These are phyloP conservation scores for Xylaria sp. DNA, from an alignment of 2,329 filamentous ascomycete species.

Conservation along the genomic window DNA sequence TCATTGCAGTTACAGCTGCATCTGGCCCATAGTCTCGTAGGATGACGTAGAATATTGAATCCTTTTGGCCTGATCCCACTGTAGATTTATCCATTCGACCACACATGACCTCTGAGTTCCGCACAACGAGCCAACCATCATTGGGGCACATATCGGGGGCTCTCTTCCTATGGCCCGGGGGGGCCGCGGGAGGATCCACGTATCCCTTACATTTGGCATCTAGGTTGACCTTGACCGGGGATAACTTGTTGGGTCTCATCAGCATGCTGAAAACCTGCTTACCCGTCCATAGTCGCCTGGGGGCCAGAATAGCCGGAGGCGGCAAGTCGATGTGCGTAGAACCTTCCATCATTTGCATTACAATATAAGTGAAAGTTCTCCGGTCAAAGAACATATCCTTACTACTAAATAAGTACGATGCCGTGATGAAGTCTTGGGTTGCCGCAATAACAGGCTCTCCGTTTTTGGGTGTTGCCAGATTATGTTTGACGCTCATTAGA, in stretches of 20 bases:
- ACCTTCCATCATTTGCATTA: constrained; percentile 90
- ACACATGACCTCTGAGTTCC: constrained; percentile 97
- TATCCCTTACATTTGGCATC: constrained; percentile 92
- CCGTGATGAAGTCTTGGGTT: constrained; percentile 99
- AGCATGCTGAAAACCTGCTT: constrained; percentile 95
- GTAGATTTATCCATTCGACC: constrained; percentile 98
- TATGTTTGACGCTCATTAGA: constrained; percentile 97
- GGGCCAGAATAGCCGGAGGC: constrained; percentile 84
- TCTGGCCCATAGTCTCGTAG: constrained; percentile 93
- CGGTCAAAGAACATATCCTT: constrained; percentile 95
- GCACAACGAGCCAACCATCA: constrained; percentile 89
- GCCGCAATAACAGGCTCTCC: constrained; percentile 97
- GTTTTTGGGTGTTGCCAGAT: constrained; percentile 94
- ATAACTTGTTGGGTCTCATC: constrained; percentile 86
- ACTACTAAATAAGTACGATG: constrained; percentile 85
- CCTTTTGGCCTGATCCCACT: constrained; percentile 96
- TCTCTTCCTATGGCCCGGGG: constrained; percentile 54
- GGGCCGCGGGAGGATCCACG: constrained; percentile 52
- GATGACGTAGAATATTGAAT: constrained; percentile 96
- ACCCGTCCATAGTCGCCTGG: constrained; percentile 89
- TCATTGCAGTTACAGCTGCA: constrained; percentile 89
- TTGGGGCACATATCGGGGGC: constrained; percentile 78
- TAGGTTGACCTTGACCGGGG: constrained; percentile 83
- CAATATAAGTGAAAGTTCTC: constrained; percentile 85
- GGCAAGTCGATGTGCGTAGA: constrained; percentile 81